Evolutionary conservation across 495 filamentous ascomycete species (phyloP).

Genomic region (Cercophora sp.): DNA sequence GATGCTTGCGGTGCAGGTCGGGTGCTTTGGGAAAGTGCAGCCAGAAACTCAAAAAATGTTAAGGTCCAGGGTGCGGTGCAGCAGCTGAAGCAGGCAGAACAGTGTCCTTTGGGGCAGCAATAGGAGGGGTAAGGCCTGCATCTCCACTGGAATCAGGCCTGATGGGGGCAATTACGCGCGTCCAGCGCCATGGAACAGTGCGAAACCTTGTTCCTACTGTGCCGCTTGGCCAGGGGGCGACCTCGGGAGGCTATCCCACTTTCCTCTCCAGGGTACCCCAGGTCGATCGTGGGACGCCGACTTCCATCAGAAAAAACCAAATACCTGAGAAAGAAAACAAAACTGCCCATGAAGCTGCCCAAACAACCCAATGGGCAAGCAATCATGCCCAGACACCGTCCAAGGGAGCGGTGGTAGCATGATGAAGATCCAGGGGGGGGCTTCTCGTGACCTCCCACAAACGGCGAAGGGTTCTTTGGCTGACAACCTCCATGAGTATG

Average conservation of each 20-base stretch:
- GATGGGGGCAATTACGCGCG: slow-evolving; percentile 8
- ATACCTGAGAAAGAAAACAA: not conserved
- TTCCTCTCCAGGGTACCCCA: too few relatives aligned
- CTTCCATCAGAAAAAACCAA: slow-evolving; percentile 5
- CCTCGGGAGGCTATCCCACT: too few relatives aligned
- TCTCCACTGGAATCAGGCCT: slow-evolving; percentile 10
- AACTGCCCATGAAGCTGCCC: not conserved
- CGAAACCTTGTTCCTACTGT: not conserved
- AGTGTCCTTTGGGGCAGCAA: slow-evolving; percentile 14
- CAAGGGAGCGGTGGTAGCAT: too few relatives aligned
- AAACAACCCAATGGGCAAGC: too few relatives aligned
- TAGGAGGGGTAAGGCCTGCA: slow-evolving; percentile 7
- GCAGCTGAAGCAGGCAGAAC: slow-evolving; percentile 14
- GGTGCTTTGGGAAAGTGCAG: slow-evolving; percentile 11
- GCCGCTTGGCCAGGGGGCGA: too few relatives aligned
- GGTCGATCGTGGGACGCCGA: not conserved
- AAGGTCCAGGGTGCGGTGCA: slow-evolving; percentile 19
- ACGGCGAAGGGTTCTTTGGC: too few relatives aligned
- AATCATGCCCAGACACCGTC: too few relatives aligned
- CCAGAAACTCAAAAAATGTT: slow-evolving; percentile 24
- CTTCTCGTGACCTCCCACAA: too few relatives aligned
- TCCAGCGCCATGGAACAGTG: slow-evolving; percentile 1
- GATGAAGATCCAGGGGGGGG: too few relatives aligned
- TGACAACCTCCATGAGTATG: too few relatives aligned
- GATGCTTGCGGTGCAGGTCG: slow-evolving; percentile 1